Percentiles rank a stretch among this genome's conserved stretches.
Conservation (phyloP, 2,329 filamentous ascomycete species). For the Xylaria sp. region DNA sequence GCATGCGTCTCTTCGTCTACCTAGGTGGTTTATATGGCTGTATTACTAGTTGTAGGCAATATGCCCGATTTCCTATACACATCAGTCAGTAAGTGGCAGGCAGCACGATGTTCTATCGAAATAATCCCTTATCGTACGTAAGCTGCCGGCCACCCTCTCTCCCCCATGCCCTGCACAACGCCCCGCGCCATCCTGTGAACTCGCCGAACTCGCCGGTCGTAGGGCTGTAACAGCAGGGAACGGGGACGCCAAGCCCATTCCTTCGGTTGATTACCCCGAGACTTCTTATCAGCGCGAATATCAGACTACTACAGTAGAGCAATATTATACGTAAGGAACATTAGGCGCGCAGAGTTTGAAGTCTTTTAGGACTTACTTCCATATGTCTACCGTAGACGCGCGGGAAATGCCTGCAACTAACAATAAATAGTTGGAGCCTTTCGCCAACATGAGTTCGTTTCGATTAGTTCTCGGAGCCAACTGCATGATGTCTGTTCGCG, state of each 20-base stretch:
- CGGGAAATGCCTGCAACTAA: background rate
- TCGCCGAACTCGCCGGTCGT: conserved; percentile 21
- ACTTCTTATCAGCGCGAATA: conserved; percentile 9
- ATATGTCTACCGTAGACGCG: background rate
- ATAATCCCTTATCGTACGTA: background rate
- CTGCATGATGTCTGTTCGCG: background rate
- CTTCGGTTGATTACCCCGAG: background rate
- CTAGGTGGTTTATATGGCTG: background rate
- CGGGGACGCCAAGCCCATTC: conserved; percentile 15
- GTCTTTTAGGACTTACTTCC: background rate
- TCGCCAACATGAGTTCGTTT: background rate
- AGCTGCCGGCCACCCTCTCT: background rate
- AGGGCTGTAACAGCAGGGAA: conserved; percentile 31
- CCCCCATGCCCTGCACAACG: background rate
- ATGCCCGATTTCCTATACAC: background rate
- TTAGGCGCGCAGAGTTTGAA: background rate
- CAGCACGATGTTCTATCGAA: background rate
- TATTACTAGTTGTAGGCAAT: background rate
- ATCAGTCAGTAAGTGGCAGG: background rate
- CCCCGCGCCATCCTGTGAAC: conserved; percentile 13
- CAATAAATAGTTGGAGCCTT: background rate
- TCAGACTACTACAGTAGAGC: background rate
- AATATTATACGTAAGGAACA: background rate
- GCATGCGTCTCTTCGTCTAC: background rate
- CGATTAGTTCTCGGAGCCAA: background rate